These are phyloP conservation scores for Blumeria graminis DNA, from an alignment of 2,329 filamentous ascomycete genomes.

Conservation along the genomic window DNA sequence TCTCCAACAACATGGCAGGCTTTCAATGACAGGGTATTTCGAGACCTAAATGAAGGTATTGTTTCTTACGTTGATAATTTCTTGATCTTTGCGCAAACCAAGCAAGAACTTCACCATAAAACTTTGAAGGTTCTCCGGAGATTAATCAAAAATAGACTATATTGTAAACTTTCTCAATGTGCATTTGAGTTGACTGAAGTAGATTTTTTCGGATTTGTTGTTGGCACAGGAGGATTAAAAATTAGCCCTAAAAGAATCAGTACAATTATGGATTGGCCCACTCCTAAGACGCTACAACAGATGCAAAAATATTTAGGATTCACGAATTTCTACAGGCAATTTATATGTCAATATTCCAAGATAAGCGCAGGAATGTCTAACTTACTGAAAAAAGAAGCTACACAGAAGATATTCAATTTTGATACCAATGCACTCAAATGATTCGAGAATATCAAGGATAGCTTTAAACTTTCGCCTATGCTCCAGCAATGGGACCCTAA, in stretches of 20 bases:
- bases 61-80: background rate
- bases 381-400: background rate
- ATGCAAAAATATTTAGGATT: background rate
- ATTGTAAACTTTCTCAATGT: background rate
- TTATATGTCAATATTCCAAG: background rate
- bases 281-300: background rate
- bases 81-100: background rate
- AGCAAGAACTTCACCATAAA: background rate
- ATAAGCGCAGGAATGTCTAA: background rate
- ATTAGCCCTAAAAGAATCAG: background rate
- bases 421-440: too few relatives aligned
- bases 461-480: too few relatives aligned
- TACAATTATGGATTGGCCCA: background rate
- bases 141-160: background rate
- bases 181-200: background rate
- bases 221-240: background rate
- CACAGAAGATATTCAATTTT: too few relatives aligned
- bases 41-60: background rate
- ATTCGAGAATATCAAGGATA: too few relatives aligned
- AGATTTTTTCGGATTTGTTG: background rate
- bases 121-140: background rate
- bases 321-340: too few relatives aligned
- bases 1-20: conserved; percentile 1
- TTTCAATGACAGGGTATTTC: background rate
- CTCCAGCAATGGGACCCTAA: too few relatives aligned